Conservation (phyloP, 495 filamentous ascomycete species). For the Rhypophila decipiens region DNA sequence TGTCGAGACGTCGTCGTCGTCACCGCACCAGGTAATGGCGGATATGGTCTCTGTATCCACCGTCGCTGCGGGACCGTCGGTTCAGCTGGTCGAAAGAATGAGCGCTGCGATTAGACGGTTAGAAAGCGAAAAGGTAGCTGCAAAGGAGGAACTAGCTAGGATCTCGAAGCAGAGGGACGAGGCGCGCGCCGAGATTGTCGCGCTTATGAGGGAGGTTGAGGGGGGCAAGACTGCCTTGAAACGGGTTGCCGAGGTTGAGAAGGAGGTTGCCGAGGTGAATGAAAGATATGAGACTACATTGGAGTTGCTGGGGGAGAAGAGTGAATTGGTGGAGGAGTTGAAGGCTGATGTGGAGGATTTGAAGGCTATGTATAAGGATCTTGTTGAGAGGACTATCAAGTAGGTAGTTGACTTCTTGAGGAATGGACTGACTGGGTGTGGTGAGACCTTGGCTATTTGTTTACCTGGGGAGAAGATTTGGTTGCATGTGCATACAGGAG, state of each 20-base stretch:
- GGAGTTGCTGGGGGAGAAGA: slow-evolving; percentile 96
- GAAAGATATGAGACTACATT: slow-evolving; percentile 80
- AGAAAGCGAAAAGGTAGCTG: slow-evolving; percentile 82
- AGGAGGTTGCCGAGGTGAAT: slow-evolving; percentile 55
- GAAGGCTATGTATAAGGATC: slow-evolving; percentile 89
- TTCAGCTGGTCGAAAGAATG: slow-evolving; percentile 97
- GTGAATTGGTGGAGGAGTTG: slow-evolving; percentile 86
- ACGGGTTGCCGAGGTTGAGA: slow-evolving; percentile 59
- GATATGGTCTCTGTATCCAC: slow-evolving; percentile 89
- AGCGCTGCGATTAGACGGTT: slow-evolving; percentile 82
- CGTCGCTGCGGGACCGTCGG: slow-evolving; percentile 80
- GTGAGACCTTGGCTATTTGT: too few relatives aligned
- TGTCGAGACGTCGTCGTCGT: slow-evolving; percentile 49
- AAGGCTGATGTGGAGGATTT: slow-evolving; percentile 82
- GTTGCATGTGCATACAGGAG: background rate
- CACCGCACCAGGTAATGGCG: slow-evolving; percentile 69
- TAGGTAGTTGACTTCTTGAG: too few relatives aligned
- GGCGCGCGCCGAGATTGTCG: slow-evolving; percentile 81
- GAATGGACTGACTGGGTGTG: too few relatives aligned
- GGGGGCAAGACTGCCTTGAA: slow-evolving; percentile 53
- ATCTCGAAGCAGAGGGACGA: slow-evolving; percentile 81
- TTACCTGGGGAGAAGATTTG: too few relatives aligned
- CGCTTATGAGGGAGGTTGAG: slow-evolving; percentile 80
- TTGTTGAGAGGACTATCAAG: slow-evolving; percentile 75
- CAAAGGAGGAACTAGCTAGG: slow-evolving; percentile 75